Evolutionary conservation across 2,329 filamentous ascomycete species (phyloP), one percentile per base, ranked within the genome.

Genomic region (Colletotrichum tropicale): DNA sequence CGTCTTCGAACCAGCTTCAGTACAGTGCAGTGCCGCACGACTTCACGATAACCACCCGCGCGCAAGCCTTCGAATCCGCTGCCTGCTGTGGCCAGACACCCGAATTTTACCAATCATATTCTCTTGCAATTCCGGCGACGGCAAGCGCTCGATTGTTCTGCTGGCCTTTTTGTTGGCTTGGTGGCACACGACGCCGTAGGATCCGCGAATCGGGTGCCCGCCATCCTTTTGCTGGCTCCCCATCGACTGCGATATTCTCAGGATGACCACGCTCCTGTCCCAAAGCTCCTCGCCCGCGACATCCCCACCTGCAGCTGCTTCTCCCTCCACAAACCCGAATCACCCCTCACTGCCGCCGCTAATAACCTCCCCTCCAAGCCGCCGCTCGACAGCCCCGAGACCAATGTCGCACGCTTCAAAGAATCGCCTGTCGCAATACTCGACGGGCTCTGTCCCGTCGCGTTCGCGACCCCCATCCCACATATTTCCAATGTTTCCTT

Each of bases 341-440:
- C 89, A 90, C 80, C 87, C 91, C 79, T 82, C 89, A 73, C 85
- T 92, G 77, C 87, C 90, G 76, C 90, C 90, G 52, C 82, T 92
- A 77, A 88, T 91, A 79, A 91, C 91, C 70, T 91, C 91, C 67
- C 87, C 90, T 74, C 85, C 88, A 70, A 83, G 89, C 77, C 92
- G 90, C 81, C 90, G 91, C 82, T 88, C 93, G 81, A 90, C 88
- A 81, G 84, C 91, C 75, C 89, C 93, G 80, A 88, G 92, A 79
- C 93, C 94, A 79, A 90, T 91, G 85, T 95, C 94, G 81, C 94
- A 95, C 81, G 94, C 93, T 80, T 93, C 94, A 77, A 96, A 93
- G 85, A 94, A 95, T 82, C 92, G 96, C 72, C 88, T 98, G 80
- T 98, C 96, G 77, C 94, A 95, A 81, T 96, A 96, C 86, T 97